Evolutionary conservation across 2,329 filamentous ascomycete genomes (phyloP).

Genomic region (Exophiala lecanii-corni): DNA sequence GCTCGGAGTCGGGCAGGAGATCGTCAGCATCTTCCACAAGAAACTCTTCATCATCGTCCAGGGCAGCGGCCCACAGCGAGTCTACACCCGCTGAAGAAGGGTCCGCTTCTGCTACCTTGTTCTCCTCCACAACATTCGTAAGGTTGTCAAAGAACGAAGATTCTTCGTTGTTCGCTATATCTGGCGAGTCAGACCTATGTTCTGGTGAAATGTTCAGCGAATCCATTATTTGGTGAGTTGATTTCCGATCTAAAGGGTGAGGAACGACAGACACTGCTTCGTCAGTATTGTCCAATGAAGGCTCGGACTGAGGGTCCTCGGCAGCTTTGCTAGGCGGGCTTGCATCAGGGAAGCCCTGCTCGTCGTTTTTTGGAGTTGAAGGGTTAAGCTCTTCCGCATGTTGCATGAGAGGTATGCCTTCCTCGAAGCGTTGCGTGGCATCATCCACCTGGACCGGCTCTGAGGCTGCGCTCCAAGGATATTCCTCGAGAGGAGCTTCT

Average conservation of each 20-base stretch:
- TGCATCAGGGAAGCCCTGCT: background rate
- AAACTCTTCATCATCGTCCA: constrained; percentile 68
- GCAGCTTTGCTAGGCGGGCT: constrained; percentile 5
- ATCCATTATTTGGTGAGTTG: constrained; percentile 62
- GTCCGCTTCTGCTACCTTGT: constrained; percentile 3
- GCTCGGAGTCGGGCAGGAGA: constrained; percentile 67
- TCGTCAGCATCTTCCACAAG: constrained; percentile 71
- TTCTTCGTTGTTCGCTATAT: constrained; percentile 28
- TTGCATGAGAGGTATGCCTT: constrained; percentile 24
- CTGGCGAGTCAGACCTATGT: constrained; percentile 28
- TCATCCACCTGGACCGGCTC: constrained; percentile 2
- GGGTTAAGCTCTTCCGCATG: constrained; percentile 2
- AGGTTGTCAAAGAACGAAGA: constrained; percentile 23
- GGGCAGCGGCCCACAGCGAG: constrained; percentile 71
- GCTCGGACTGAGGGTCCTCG: constrained; percentile 3
- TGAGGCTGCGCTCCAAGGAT: constrained; percentile 11
- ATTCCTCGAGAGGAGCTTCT: constrained; percentile 4
- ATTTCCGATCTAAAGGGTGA: constrained; percentile 58
- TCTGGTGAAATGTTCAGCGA: constrained; percentile 38
- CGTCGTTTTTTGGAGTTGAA: background rate
- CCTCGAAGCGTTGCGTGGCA: constrained; percentile 20
- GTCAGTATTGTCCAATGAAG: constrained; percentile 1
- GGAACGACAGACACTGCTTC: background rate
- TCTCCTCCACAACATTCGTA: constrained; percentile 18
- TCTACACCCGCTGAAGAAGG: constrained; percentile 59